Conservation (phyloP, 2,329 filamentous ascomycete species). For the Thelonectria discophora region DNA sequence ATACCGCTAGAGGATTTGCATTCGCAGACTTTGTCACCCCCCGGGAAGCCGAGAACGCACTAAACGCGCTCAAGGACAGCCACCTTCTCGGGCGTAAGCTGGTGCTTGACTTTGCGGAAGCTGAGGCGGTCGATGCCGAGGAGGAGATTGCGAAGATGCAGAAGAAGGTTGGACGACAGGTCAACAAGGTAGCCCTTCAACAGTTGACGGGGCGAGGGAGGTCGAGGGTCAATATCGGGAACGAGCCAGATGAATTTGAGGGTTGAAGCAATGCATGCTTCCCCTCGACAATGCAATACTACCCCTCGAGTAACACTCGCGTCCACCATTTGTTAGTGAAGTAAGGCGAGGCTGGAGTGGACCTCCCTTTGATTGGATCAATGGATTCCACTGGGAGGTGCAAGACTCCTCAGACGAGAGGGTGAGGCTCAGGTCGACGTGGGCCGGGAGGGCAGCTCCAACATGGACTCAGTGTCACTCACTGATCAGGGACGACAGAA, state of each 20-base stretch:
- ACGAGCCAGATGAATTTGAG: slow-evolving; percentile 69
- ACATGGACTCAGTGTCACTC: too few species aligned
- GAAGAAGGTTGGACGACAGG: slow-evolving; percentile 90
- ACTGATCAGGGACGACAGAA: too few species aligned
- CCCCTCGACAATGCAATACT: too few species aligned
- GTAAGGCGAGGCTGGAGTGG: slow-evolving; percentile 36
- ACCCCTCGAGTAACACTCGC: slow-evolving; percentile 3
- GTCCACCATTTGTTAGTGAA: slow-evolving; percentile 1
- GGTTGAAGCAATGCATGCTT: slow-evolving; percentile 34
- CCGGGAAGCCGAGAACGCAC: slow-evolving; percentile 88
- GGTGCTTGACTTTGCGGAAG: slow-evolving; percentile 90
- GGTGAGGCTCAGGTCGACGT: slow-evolving; percentile 26
- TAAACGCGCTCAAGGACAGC: slow-evolving; percentile 90
- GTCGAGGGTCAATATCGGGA: slow-evolving; percentile 87
- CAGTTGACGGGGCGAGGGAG: slow-evolving; percentile 84
- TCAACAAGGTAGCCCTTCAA: slow-evolving; percentile 89
- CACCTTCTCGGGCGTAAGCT: slow-evolving; percentile 90
- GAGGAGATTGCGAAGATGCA: slow-evolving; percentile 97
- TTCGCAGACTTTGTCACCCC: slow-evolving; percentile 96
- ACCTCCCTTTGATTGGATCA: slow-evolving; percentile 35
- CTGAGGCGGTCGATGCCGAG: slow-evolving; percentile 89
- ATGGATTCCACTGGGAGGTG: slow-evolving; percentile 30
- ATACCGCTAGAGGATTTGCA: slow-evolving; percentile 88
- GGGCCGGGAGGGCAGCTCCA: slow-evolving; percentile 20
- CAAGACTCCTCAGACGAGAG: slow-evolving; percentile 18